These are phyloP conservation scores for Spirogloea muscicola DNA, from an alignment of 139 green algal species.

Conservation along the genomic window DNA sequence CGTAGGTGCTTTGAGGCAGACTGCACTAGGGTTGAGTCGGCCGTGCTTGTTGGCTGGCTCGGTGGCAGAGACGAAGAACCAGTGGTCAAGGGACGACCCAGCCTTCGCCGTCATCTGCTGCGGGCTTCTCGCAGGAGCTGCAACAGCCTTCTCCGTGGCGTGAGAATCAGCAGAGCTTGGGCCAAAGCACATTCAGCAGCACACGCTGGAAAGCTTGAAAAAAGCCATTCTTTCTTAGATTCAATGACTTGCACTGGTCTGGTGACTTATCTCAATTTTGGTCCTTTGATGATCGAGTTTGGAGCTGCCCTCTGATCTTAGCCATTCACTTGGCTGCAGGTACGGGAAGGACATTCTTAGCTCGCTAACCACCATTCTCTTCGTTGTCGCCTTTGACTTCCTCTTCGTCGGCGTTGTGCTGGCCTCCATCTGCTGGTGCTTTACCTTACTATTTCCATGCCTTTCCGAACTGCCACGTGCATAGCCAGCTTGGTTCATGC, in stretches of 20 bases:
- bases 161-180: conserved; percentile 43
- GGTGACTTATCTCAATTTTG: background rate
- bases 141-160: conserved; percentile 75
- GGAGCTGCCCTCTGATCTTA: background rate
- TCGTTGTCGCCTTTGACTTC: conserved; percentile 73
- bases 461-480: too few species aligned
- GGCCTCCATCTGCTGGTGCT: conserved; percentile 78
- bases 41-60: background rate
- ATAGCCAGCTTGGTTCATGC: too few species aligned
- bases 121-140: conserved; percentile 64
- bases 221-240: conserved; percentile 7
- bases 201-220: background rate
- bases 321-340: conserved; percentile 18
- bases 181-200: background rate
- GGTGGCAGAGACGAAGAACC: conserved; percentile 85
- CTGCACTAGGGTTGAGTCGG: too few species aligned
- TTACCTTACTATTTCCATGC: background rate
- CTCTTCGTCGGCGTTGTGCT: conserved; percentile 70
- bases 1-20: too few species aligned
- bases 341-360: conserved; percentile 30
- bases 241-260: background rate
- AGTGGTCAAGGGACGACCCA: conserved; percentile 94
- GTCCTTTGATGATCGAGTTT: background rate
- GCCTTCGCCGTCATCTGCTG: conserved; percentile 84
- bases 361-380: conserved; percentile 28